These are phyloP conservation scores for Globisporangium iwayamae DNA, from an alignment of 352 stramenopile genomes.

Conservation along the genomic window DNA sequence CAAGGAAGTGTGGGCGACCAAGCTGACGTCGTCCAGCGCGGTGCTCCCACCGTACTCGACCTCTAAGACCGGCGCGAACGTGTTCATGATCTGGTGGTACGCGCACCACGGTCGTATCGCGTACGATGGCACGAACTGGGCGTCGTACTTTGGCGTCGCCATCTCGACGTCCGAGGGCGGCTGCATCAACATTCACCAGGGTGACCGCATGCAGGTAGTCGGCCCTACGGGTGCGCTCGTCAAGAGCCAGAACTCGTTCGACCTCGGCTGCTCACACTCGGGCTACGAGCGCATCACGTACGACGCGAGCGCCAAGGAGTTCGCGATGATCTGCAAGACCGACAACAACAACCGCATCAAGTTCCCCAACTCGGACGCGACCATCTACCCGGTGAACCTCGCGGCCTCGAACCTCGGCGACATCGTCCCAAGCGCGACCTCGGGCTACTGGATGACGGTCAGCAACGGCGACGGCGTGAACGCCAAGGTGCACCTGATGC, in stretches of 20 bases:
- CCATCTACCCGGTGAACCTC: conserved; percentile 57
- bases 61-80: conserved; percentile 33
- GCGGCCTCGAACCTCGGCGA: conserved; percentile 44
- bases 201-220: conserved; percentile 68
- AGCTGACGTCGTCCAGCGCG: conserved; percentile 48
- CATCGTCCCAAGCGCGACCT: conserved; percentile 36
- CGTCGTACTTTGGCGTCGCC: conserved; percentile 51
- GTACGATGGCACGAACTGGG: conserved; percentile 58
- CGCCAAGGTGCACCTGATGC: conserved; percentile 54
- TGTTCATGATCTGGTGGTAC: conserved; percentile 77
- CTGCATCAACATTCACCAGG: conserved; percentile 73
- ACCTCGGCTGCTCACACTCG: conserved; percentile 60
- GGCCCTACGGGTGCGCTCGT: conserved; percentile 32
- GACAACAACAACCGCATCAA: conserved; percentile 76
- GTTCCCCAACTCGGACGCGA: conserved; percentile 44
- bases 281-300: conserved; percentile 59
- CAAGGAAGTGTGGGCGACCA: conserved; percentile 52
- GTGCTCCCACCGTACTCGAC: conserved; percentile 52
- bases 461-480: conserved; percentile 48
- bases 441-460: conserved; percentile 59
- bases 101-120: conserved; percentile 58
- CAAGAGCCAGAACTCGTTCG: conserved; percentile 40
- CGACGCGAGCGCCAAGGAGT: conserved; percentile 38
- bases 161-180: conserved; percentile 51
- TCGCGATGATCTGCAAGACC: conserved; percentile 58